Base-by-base conservation (phyloP, 73 alveolate species). In the Paramecium octaurelia region DNA sequence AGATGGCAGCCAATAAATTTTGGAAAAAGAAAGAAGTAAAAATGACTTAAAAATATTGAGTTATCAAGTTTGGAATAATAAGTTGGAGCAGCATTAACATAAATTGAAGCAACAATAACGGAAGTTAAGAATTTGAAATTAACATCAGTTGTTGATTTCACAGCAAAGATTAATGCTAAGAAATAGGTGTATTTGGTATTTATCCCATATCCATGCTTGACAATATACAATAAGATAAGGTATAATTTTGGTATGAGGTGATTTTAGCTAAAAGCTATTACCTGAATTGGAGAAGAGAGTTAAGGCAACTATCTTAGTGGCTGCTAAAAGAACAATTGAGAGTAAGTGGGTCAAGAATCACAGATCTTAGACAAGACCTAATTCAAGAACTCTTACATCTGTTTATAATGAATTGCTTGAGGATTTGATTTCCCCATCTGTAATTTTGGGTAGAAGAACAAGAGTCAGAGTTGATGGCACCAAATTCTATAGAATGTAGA, bases 401-500 rank as follows among this genome's bases (percentile, higher is more conserved):
- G 94, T 89, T 73, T 89, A 69, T 64, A 92, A 89, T 89, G 94
- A 83, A 59, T 73, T 89, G 20, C 92, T 89, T 11, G 94, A 89
- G 31, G 94, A 89, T 59, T 54, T 89, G 24, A 75, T 89, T 12
- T 58, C 77, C 5, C 94, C 94, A 31, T 40, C 92, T 24, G 8
- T 60, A 29, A 77, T 89, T 46, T 46, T 89, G 23, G 94, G 94
- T 14, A 89, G 84, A 83, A 89, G 94, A 89, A 89, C 75, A 29
- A 89, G 94, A 89, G 94, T 83, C n/a, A 68, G 94, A 89, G 85
- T 89, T 43, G 93, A 87, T 42, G 93, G 93, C 44, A 60, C 93
- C 9, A 42, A 58, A 43, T 87, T 87, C 58, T 87, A 87, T 73
- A 87, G 93, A 87, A 87, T 87, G 93, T 87, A 87, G 11, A 58